A percentile compares a stretch with the other conserved stretches of the same genome.
These are phyloP conservation scores for Neonectria sp. DNA, from an alignment of 2,329 filamentous ascomycete species.

Conservation along the genomic window DNA sequence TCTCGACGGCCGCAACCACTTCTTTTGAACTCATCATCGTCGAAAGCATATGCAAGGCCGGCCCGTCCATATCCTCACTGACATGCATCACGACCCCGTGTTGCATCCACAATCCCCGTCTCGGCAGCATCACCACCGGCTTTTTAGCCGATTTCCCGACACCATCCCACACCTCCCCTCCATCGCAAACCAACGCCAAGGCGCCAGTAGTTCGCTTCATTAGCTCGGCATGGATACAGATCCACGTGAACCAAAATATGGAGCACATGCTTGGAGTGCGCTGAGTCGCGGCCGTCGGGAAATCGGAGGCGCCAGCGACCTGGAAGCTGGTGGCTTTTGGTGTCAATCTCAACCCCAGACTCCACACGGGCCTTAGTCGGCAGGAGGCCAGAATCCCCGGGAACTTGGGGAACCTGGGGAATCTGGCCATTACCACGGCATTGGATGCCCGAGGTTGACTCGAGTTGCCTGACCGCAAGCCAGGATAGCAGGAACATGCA, in stretches of 20 bases:
- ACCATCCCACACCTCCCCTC: background rate
- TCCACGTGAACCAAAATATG: slow-evolving; percentile 6
- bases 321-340: background rate
- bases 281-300: slow-evolving; percentile 13
- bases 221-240: slow-evolving; percentile 11
- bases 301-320: slow-evolving; percentile 15
- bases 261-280: background rate
- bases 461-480: slow-evolving; percentile 7
- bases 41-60: background rate
- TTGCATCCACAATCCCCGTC: slow-evolving; percentile 5
- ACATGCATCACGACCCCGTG: slow-evolving; percentile 12
- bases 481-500: background rate
- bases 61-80: background rate
- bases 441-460: background rate
- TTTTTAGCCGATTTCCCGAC: slow-evolving; percentile 31
- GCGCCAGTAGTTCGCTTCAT: background rate
- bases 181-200: background rate
- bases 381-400: background rate
- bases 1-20: background rate
- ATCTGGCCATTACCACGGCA: background rate
- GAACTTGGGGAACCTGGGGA: slow-evolving; percentile 27
- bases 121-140: slow-evolving; percentile 11
- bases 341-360: slow-evolving; percentile 21
- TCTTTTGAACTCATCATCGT: slow-evolving; percentile 6
- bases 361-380: background rate